Base-by-base conservation (phyloP, 2,329 filamentous ascomycete species). In the Chalara sp. region DNA sequence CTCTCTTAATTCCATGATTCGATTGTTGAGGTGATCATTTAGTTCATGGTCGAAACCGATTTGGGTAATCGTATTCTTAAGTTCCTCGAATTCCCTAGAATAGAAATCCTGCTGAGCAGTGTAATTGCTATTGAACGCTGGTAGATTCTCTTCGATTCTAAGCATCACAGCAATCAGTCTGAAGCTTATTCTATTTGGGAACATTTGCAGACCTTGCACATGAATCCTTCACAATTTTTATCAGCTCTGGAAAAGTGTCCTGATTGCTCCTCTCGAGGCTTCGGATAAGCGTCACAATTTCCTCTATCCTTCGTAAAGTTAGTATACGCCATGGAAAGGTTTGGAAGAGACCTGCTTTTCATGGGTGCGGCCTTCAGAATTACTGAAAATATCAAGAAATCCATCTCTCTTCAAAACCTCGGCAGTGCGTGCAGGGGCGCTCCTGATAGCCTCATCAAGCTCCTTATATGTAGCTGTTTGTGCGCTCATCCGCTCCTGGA, bases 281-380 rank as follows among this genome's bases (percentile, higher is more conserved):
- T 13, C 47, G 52, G 7, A 63, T 11, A 4, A 52, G 30, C n/a
- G 44, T 49, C 12, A 47, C 43, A 5, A 57, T 33, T 44, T 56
- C 51, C 5, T 62, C 57, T 37, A 65, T 43, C 37, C 63, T 65
- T 28, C 3, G 12, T 40, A 5, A 39, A 35, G 13, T 59, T 42
- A 60, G 54, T 35, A 10, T 29, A n/a, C 1, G 32, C 10, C 21
- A 21, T 21, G 3, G 21, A 7, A 31, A 13, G 5, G 43, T 28
- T 29, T 62, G 52, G n/a, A 56, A 48, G 12, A 59, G 46, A 47
- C 62, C 62, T 41, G 66, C 68, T 56, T 65, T 58, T 21, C 57
- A 60, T 50, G 67, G 32, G 52, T 57, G 35, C 28, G 21, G 31
- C 46, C 50, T 21, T 47, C 52, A 13, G 48, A 54, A 8, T 44